A percentile compares a stretch with the other conserved stretches of the same genome.
phyloP scores from a whole-genome alignment of 768 basidiomycete genomes.

The Cantharellus cinnabarinus region DNA sequence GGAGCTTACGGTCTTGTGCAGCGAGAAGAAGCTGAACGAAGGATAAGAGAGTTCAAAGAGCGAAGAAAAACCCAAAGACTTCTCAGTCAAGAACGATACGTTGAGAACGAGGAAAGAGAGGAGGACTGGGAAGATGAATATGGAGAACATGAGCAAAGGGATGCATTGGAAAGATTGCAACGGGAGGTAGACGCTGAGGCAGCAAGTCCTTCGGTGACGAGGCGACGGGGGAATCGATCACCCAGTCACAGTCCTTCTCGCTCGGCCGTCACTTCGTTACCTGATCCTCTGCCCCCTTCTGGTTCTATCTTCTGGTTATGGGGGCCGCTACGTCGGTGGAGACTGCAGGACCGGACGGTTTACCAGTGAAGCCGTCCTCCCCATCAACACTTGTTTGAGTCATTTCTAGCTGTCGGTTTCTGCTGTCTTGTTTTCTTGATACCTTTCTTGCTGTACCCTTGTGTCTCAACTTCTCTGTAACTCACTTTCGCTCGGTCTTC shows the following conservation, averaged over 20 bases:
- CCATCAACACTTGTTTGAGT: not conserved
- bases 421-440: not conserved
- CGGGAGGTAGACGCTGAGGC: too few species aligned
- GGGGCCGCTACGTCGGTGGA: slow-evolving; percentile 56
- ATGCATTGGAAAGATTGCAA: not conserved
- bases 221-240: not conserved
- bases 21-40: slow-evolving; percentile 17
- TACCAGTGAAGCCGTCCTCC: slow-evolving; percentile 20
- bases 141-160: not conserved
- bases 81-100: slow-evolving; percentile 3
- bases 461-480: too few species aligned
- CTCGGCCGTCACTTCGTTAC: not conserved
- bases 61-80: slow-evolving; percentile 3
- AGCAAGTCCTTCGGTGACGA: not conserved
- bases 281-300: not conserved
- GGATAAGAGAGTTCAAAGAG: slow-evolving; percentile 14
- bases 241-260: not conserved
- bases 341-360: slow-evolving; percentile 54
- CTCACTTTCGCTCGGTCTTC: too few species aligned
- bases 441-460: too few species aligned
- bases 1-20: slow-evolving; percentile 43
- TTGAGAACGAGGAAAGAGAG: slow-evolving; percentile 3
- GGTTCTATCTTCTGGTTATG: slow-evolving; percentile 52
- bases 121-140: slow-evolving; percentile 8
- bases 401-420: not conserved